phyloP scores from a whole-genome alignment of 2,329 filamentous ascomycete genomes.

The Pseudovirgaria hyperparasitica region DNA sequence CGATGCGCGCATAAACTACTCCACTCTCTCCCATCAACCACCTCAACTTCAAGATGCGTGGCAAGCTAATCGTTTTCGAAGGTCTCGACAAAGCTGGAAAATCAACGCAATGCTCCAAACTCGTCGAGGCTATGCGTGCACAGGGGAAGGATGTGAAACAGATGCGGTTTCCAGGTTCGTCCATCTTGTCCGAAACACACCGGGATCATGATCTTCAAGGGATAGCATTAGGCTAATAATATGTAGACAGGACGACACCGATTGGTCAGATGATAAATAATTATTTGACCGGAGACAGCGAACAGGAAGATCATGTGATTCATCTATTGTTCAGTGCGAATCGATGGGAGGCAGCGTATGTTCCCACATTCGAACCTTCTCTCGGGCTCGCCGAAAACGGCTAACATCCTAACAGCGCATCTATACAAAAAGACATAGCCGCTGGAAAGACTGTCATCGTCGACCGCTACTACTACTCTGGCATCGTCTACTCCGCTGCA shows the following conservation, averaged over 20 bases:
- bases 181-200: too few relatives aligned
- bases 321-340: conserved; percentile 87
- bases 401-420: too few relatives aligned
- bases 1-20: too few relatives aligned
- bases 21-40: background rate
- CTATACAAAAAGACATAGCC: conserved; percentile 35
- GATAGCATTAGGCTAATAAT: background rate
- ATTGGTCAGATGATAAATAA: conserved; percentile 79
- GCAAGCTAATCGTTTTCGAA: conserved; percentile 72
- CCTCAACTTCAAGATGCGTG: conserved; percentile 34
- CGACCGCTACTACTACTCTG: conserved; percentile 92
- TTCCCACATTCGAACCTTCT: too few relatives aligned
- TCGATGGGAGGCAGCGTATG: conserved; percentile 58
- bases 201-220: background rate
- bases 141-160: conserved; percentile 42
- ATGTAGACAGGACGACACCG: conserved; percentile 62
- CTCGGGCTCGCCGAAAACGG: too few relatives aligned
- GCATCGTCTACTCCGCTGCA: conserved; percentile 83
- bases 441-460: conserved; percentile 66
- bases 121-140: conserved; percentile 42
- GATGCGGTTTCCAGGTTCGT: conserved; percentile 53
- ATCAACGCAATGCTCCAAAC: conserved; percentile 70
- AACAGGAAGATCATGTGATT: conserved; percentile 78
- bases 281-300: conserved; percentile 60
- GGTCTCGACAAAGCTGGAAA: conserved; percentile 85